phyloP scores from a whole-genome alignment of 495 filamentous ascomycete species.

The Tetracladium marchalianum region DNA sequence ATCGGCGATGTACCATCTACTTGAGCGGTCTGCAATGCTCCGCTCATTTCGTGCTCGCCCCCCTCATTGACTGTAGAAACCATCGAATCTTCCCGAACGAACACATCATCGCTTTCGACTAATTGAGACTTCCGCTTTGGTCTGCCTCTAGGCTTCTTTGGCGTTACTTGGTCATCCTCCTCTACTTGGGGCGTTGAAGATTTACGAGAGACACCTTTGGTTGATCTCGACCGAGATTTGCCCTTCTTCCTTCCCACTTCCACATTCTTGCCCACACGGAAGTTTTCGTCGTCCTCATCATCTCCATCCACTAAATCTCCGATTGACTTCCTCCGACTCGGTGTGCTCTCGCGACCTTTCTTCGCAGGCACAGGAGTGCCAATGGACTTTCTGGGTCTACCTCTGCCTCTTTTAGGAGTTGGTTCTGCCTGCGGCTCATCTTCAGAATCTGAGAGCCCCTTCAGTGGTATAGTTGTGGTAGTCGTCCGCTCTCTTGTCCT shows the following conservation, averaged over 20 bases:
- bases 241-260: constrained; percentile 13
- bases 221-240: constrained; percentile 16
- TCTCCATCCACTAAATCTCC: constrained; percentile 14
- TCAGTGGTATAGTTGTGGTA: constrained; percentile 39
- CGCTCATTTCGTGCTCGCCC: constrained; percentile 4
- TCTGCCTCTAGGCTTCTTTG: constrained; percentile 12
- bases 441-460: constrained; percentile 35
- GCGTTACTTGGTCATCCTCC: constrained; percentile 1
- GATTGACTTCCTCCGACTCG: constrained; percentile 26
- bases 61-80: neutral
- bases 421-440: constrained; percentile 6
- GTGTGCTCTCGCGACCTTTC: constrained; percentile 17
- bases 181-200: constrained; percentile 1
- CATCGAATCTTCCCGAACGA: constrained; percentile 1
- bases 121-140: constrained; percentile 10
- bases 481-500: constrained; percentile 18
- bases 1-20: neutral
- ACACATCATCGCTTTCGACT: constrained; percentile 5
- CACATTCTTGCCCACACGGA: constrained; percentile 9
- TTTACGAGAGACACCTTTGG: constrained; percentile 9
- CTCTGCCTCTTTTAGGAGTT: constrained; percentile 17
- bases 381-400: constrained; percentile 17
- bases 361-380: constrained; percentile 28
- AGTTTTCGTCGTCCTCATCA: constrained; percentile 10
- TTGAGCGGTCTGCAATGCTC: neutral